Base-by-base conservation (phyloP, 192 early-diverging fungal genomes). In the Rhizophlyctis rosea region DNA sequence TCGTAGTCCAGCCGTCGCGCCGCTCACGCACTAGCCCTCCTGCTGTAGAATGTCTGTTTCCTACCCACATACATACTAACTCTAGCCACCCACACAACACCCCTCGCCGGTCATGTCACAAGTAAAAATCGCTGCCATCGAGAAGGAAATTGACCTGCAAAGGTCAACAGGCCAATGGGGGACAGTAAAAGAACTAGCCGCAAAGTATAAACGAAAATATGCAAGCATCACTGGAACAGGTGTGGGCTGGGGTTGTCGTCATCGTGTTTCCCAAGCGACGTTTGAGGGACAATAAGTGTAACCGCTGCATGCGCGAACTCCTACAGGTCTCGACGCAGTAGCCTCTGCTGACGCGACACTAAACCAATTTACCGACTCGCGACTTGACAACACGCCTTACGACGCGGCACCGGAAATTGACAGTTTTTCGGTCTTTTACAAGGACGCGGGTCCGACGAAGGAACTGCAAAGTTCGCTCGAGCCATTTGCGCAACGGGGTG, bases 101-200 rank as follows among this genome's bases (percentile, higher is more conserved):
- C 39, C 39, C 7, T 44, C 39, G 18, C n/a, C n/a, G n/a, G n/a
- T n/a, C n/a, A 44, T 44, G 39, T 44, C 50, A 9, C 9, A 7
- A 52, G n/a, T 14, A 50, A 67, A 67, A 34, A 48, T 67, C 28
- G 14, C 57, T 24, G n/a, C 24, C 52, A 7, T 55, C 53, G 62
- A 74, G 68, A 25, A 27, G 23, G 62, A 70, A 18, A 70, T 74
- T 48, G 62, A 70, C 35, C 34, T 49, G 24, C 61, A 65, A 31
- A 24, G 72, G 18, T 36, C 29, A 24, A 53, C 48, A 28, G 64
- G 61, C 9, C 62, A 69, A 56, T 69, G 68, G 59, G 31, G 34
- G 11, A 31, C 52, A 2, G 50, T 58, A 3, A 30, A 60, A 52
- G 48, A 62, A 5, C 47, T 35, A 16, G 65, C 61, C 1, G 35